Evolutionary conservation across 1,284 basidiomycete species (phyloP), one percentile per base, ranked within the genome.

Genomic region (Austroboletus niveus): DNA sequence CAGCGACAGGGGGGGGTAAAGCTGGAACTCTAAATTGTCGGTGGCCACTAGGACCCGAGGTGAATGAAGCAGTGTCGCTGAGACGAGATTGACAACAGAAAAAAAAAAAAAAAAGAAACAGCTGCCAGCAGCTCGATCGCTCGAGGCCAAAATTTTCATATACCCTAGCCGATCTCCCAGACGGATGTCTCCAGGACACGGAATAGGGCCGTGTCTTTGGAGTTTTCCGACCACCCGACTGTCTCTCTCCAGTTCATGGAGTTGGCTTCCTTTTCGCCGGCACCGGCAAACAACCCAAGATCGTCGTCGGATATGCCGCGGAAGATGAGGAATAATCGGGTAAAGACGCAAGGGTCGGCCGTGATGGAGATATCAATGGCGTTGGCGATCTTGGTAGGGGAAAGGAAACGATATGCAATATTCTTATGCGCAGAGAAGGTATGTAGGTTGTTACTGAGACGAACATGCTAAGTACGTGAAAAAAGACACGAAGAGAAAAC

Each of bases 301-400:
- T 92, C 89, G 49, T 91, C 89, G 57, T 92, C 89, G n/a, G 76
- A 77, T 24, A 92, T 69, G 0, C 89, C 89, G 31, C 88, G 83
- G 72, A 84, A 91, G 68, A 92, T 88, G 49, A 92, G 77, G 75
- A 92, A 92, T 27, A 92, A 70, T 22, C 89, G 82, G n/a, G 86
- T 91, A 68, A 89, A 91, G 53, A 87, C 74, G 63, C 87, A 89
- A 27, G 84, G 81, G 49, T 89, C 86, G 14, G 80, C 76, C 1
- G 85, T 86, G n/a, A 91, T 82, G 2, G 83, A 82, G 57, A 92
- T 88, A 63, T 92, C 89, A 54, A 92, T 81, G n/a, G 89, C 89
- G 1, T 87, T 81, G 8, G 88, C 87, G 45, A 92, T 85, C 57
- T 81, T 85, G 53, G 76, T 74, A 4, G 88, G 89, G 9, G 82